A percentile compares a stretch with the other conserved stretches of the same genome.
Evolutionary conservation across 441 rosid genomes (phyloP).

Genomic region (Eutrema salsugineum): DNA sequence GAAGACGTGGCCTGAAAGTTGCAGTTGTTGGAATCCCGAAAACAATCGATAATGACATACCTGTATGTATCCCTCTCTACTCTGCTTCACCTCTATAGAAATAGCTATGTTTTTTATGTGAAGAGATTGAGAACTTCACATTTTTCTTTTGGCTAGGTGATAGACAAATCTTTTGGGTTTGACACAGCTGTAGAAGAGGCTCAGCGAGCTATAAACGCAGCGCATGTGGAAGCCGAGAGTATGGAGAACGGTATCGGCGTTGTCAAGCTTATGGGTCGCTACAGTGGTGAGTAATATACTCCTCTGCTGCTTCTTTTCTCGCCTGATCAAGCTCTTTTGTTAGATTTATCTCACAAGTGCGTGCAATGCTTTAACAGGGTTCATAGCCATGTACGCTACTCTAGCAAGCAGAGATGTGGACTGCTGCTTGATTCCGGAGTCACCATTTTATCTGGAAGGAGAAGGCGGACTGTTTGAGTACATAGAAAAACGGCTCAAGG

Average conservation of each 20-base stretch:
- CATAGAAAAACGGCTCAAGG: conserved; percentile 59
- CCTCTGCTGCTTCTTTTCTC: neutral
- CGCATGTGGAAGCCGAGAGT: conserved; percentile 60
- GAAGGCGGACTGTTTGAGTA: conserved; percentile 70
- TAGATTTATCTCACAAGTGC: neutral
- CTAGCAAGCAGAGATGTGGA: conserved; percentile 89
- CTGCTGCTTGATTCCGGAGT: conserved; percentile 82
- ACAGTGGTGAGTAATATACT: conserved; percentile 52
- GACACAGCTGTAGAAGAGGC: conserved; percentile 64
- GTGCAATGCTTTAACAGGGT: conserved; percentile 39
- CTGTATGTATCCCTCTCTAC: conserved; percentile 26
- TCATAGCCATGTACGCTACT: conserved; percentile 80
- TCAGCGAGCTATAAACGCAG: conserved; percentile 59
- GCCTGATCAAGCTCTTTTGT: neutral
- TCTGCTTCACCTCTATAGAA: conserved; percentile 4
- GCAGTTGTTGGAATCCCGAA: conserved; percentile 35
- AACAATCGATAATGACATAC: conserved; percentile 48
- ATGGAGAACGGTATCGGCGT: conserved; percentile 53
- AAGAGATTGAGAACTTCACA: neutral
- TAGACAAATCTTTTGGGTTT: conserved; percentile 57
- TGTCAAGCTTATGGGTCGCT: conserved; percentile 78
- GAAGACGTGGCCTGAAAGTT: conserved; percentile 59
- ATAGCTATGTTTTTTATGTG: neutral
- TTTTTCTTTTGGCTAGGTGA: conserved; percentile 32
- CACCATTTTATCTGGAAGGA: conserved; percentile 80